Conservation (phyloP, 345 rosid species). For the Tarenaya hassleriana region DNA sequence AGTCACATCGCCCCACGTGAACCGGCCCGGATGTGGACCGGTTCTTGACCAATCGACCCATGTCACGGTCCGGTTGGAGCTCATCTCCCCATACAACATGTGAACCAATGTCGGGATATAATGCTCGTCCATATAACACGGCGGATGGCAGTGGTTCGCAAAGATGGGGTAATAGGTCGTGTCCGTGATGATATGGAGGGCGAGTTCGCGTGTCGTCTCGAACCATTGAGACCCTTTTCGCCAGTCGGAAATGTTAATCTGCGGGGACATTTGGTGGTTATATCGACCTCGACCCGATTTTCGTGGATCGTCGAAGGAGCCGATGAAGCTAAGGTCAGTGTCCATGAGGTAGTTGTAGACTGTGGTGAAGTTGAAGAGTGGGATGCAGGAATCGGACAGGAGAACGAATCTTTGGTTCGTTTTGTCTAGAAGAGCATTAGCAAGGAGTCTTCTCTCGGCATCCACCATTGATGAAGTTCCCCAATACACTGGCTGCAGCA, state of each 20-base stretch:
- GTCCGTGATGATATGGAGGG: conserved; percentile 40
- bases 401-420: conserved; percentile 68
- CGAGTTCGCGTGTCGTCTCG: conserved; percentile 49
- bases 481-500: conserved; percentile 52
- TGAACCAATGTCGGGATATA: conserved; percentile 55
- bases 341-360: conserved; percentile 44
- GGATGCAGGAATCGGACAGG: conserved; percentile 69
- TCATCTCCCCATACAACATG: conserved; percentile 28
- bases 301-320: conserved; percentile 44
- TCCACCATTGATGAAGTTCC: conserved; percentile 60
- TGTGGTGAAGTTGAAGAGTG: conserved; percentile 48
- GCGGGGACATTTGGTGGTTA: conserved; percentile 49
- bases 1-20: conserved; percentile 36
- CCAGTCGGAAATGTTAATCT: conserved; percentile 52
- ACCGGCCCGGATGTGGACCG: conserved; percentile 60
- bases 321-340: conserved; percentile 41
- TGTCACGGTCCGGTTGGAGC: conserved; percentile 49
- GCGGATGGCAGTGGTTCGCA: conserved; percentile 32
- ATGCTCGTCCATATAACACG: conserved; percentile 75
- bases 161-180: conserved; percentile 39
- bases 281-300: conserved; percentile 52
- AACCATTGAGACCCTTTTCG: conserved; percentile 87
- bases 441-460: conserved; percentile 64
- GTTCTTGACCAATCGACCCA: conserved; percentile 67
- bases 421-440: conserved; percentile 55